Conservation (phyloP, 2,329 filamentous ascomycete species). For the Myriosclerotinia duriaeana region DNA sequence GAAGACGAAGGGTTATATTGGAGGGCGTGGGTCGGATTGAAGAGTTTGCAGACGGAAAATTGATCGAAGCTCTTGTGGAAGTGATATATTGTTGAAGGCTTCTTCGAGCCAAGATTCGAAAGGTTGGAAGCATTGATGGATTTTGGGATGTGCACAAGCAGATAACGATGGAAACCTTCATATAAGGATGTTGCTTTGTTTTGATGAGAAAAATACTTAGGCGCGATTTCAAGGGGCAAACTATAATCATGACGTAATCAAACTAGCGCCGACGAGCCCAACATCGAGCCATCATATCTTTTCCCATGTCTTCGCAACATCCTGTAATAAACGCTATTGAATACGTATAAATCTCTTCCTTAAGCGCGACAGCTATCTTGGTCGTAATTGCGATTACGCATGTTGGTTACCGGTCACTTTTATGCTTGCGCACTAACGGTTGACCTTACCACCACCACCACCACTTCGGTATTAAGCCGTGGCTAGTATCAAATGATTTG, state of each 20-base stretch:
- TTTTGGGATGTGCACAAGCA: no score
- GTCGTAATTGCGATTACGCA: no score
- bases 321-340: neutral
- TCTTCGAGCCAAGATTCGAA: neutral
- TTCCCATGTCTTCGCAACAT: neutral
- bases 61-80: neutral
- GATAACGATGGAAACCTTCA: neutral
- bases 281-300: neutral
- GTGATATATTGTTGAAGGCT: neutral
- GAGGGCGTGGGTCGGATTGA: neutral
- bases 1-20: neutral
- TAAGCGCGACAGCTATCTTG: neutral
- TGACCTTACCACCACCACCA: no score
- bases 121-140: neutral
- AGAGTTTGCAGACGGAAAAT: neutral
- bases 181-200: neutral
- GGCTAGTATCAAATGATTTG: no score
- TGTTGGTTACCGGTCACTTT: no score
- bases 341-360: neutral
- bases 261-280: neutral
- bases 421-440: no score
- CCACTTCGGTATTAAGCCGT: no score
- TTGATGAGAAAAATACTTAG: neutral
- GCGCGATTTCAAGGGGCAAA: neutral
- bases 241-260: conserved; percentile 13